A percentile compares a stretch with the other conserved stretches of the same genome.
Conservation (phyloP, 495 filamentous ascomycete genomes). For the Sabuloglossum arenarium region DNA sequence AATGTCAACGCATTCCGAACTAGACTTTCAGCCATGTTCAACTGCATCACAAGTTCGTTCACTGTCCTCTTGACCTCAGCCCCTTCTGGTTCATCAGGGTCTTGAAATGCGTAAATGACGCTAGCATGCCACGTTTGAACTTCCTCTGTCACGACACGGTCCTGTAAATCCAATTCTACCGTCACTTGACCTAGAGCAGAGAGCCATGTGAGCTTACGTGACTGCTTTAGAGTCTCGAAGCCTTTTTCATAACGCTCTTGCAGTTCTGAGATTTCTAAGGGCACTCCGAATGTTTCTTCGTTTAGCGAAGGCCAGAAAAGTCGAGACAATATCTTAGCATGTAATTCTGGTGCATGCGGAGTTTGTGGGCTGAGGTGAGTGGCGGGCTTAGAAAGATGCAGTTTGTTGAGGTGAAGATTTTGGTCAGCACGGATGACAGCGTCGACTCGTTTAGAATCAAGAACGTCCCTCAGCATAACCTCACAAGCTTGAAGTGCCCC, state of each 20-base stretch:
- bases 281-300: slow-evolving; percentile 53
- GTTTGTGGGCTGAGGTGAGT: not conserved
- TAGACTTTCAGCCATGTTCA: slow-evolving; percentile 59
- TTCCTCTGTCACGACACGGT: slow-evolving; percentile 52
- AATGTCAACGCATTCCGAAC: slow-evolving; percentile 62
- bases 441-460: slow-evolving; percentile 60
- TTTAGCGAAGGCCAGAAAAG: slow-evolving; percentile 85
- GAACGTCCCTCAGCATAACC: slow-evolving; percentile 92
- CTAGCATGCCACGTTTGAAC: slow-evolving; percentile 78
- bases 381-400: not conserved
- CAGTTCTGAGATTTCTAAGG: slow-evolving; percentile 34
- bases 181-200: slow-evolving; percentile 60
- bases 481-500: slow-evolving; percentile 71
- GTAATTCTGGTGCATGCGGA: slow-evolving; percentile 24
- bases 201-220: slow-evolving; percentile 74
- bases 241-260: slow-evolving; percentile 50
- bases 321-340: slow-evolving; percentile 73
- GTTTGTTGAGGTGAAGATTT: slow-evolving; percentile 10
- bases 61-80: slow-evolving; percentile 27
- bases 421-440: slow-evolving; percentile 32
- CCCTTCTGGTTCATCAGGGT: slow-evolving; percentile 7
- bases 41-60: slow-evolving; percentile 34
- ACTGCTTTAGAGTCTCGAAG: slow-evolving; percentile 62
- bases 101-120: slow-evolving; percentile 70
- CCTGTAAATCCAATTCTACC: slow-evolving; percentile 64